Conservation (phyloP, 208 protist genomes). For the Acanthamoeba royreba region DNA sequence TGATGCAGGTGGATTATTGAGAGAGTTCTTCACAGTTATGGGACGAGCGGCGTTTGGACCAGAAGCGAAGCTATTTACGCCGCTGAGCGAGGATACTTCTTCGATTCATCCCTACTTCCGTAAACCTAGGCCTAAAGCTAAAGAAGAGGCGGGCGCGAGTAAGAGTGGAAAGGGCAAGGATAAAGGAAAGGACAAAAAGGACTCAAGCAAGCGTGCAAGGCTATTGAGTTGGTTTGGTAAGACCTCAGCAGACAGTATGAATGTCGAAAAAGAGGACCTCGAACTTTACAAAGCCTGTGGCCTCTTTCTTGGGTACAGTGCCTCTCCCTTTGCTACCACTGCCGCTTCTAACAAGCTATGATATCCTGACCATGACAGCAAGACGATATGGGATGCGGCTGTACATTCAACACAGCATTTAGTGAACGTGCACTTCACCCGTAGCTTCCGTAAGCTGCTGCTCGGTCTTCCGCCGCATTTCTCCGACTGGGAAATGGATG, state of each 20-base stretch:
- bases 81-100: background rate
- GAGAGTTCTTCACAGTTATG: background rate
- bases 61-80: background rate
- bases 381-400: background rate
- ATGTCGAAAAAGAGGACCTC: background rate
- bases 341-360: background rate
- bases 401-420: background rate
- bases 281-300: background rate
- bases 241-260: background rate
- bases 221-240: background rate
- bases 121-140: background rate
- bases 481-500: background rate
- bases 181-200: background rate
- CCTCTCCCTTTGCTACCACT: background rate
- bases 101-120: background rate
- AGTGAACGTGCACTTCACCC: background rate
- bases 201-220: background rate
- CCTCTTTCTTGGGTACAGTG: background rate
- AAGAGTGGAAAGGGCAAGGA: background rate
- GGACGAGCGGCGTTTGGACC: background rate
- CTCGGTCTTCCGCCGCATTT: background rate
- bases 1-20: background rate
- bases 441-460: background rate
- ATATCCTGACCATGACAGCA: background rate
- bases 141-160: background rate